Evolutionary conservation across 208 protist species (phyloP).

Genomic region (Trypanosoma rangeli): DNA sequence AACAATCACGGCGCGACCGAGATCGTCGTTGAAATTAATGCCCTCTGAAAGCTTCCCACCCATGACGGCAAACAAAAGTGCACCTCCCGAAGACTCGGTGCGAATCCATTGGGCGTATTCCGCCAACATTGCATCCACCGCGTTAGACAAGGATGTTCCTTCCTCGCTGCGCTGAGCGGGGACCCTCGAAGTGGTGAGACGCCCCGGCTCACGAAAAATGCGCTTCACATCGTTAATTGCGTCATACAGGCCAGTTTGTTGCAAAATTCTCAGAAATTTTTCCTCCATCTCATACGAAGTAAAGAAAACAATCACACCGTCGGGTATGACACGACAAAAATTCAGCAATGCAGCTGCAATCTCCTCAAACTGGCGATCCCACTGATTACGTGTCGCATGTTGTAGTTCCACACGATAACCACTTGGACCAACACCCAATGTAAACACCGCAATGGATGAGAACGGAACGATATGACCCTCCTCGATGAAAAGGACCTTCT

Average conservation of each 20-base stretch:
- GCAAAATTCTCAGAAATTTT: slow-evolving; percentile 43
- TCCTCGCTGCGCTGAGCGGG: neutral
- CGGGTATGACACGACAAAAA: slow-evolving; percentile 82
- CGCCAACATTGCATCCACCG: slow-evolving; percentile 44
- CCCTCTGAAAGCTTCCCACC: slow-evolving; percentile 97
- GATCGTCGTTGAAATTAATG: slow-evolving; percentile 98
- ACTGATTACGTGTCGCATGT: slow-evolving; percentile 32
- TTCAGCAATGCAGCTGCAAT: slow-evolving; percentile 86
- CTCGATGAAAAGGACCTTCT: slow-evolving; percentile 42
- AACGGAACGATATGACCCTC: slow-evolving; percentile 88
- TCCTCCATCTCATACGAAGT: slow-evolving; percentile 90
- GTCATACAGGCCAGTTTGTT: slow-evolving; percentile 49
- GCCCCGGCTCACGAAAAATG: slow-evolving; percentile 81
- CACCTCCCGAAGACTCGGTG: slow-evolving; percentile 55
- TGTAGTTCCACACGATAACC: slow-evolving; percentile 58
- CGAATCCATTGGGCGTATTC: slow-evolving; percentile 64
- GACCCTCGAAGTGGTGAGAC: neutral
- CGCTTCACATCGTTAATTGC: slow-evolving; percentile 71
- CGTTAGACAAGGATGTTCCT: neutral
- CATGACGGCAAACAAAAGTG: slow-evolving; percentile 94
- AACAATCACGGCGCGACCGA: slow-evolving; percentile 93
- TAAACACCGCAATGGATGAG: slow-evolving; percentile 69
- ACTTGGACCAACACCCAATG: slow-evolving; percentile 58
- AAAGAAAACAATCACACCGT: slow-evolving; percentile 95
- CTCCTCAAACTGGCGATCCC: slow-evolving; percentile 38